Conservation (phyloP, 2,329 filamentous ascomycete genomes). For the Pseudophaeomoniella oleicola region DNA sequence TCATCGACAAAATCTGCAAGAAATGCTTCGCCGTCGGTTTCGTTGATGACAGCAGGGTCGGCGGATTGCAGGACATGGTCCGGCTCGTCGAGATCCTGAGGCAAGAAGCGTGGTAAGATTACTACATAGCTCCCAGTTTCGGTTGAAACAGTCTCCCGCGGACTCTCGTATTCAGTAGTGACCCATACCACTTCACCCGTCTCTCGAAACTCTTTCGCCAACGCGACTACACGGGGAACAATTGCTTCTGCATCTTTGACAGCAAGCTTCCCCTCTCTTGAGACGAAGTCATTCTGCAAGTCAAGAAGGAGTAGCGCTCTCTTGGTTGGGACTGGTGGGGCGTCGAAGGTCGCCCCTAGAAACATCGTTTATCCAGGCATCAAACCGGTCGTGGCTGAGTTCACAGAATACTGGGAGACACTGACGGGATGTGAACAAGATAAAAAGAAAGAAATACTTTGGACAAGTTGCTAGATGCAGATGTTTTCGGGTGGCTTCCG, state of each 20-base stretch:
- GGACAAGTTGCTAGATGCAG: too few relatives aligned
- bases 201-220: conserved; percentile 60
- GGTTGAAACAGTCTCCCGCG: conserved; percentile 39
- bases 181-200: conserved; percentile 72
- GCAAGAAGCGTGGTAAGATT: conserved; percentile 15
- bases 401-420: too few relatives aligned
- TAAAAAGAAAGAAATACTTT: too few relatives aligned
- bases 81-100: conserved; percentile 18
- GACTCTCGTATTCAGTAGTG: conserved; percentile 56
- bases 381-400: conserved; percentile 7
- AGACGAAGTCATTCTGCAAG: conserved; percentile 80
- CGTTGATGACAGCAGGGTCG: conserved; percentile 1
- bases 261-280: conserved; percentile 50
- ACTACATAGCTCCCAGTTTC: conserved; percentile 30
- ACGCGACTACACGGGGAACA: conserved; percentile 47
- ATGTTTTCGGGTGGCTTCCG: too few relatives aligned
- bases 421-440: too few relatives aligned
- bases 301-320: conserved; percentile 72
- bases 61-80: conserved; percentile 5
- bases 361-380: conserved; percentile 7
- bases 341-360: conserved; percentile 1
- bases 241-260: conserved; percentile 51
- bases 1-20: conserved; percentile 14
- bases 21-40: conserved; percentile 23
- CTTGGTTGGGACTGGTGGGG: conserved; percentile 39